Base-by-base conservation (phyloP, 331 rosid genomes). In the Erythrophleum ivorense region DNA sequence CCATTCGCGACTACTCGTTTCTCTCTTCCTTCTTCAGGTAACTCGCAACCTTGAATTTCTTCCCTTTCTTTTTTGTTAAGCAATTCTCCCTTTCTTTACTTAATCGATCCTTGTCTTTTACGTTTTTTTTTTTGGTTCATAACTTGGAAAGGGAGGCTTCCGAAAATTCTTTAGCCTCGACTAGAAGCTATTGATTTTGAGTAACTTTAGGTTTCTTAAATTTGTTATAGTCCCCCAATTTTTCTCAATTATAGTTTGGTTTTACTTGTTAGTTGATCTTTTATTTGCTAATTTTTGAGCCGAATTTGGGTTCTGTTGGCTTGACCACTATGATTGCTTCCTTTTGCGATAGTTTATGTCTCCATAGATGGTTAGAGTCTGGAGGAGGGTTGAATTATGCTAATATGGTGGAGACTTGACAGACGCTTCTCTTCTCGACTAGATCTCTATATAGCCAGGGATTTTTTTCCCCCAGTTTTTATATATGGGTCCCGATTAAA, bases 291-390 rank as follows among this genome's bases (percentile, higher is more conserved):
- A 10, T 19, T 19, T 6, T 68, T 43, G 0, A 1, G 48, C 63
- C 19, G 52, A 40, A 7, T 21, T 70, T 19, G 13, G n/a, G 21
- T 46, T 46, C 6, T 46, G 75, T 2, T 43, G 54, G 5, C 18
- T 52, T 4, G 33, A 33, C 15, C 12, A 12, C 16, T 16, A 4
- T 8, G 63, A 29, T 72, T 16, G 77, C 34, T 73, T 50, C 33
- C 33, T 9, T 53, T 9, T 12, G 19, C 10, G 16, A 3, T 67
- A 0, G 5, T 24, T 46, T 33, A 14, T 45, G 49, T 45, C 43
- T 60, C 45, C 11, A 58, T 75, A 11, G 71, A 76, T 60, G 69
- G 36, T 19, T 41, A 53, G 59, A 50, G 80, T 2, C 5, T 77
- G 50, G 19, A 31, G 53, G 18, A 9, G 19, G 59, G 9, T 1